These are phyloP conservation scores for Amauroascus verrucosus DNA, from an alignment of 2,329 filamentous ascomycete genomes.

Conservation along the genomic window DNA sequence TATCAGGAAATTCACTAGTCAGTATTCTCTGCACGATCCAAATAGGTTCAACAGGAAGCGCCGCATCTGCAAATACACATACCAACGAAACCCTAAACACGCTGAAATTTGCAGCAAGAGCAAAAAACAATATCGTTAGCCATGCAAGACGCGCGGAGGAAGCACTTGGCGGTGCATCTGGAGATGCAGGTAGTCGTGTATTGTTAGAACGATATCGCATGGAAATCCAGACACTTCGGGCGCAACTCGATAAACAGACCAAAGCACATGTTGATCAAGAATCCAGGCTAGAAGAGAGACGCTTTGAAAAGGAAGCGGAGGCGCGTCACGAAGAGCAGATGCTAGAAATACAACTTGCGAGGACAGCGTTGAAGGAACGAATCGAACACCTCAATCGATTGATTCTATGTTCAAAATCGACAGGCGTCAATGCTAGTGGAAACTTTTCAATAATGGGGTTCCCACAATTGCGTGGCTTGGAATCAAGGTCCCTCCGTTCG, in stretches of 20 bases:
- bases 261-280: conserved; percentile 56
- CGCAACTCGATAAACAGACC: conserved; percentile 72
- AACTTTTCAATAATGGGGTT: conserved; percentile 47
- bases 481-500: conserved; percentile 52
- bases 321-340: conserved; percentile 92
- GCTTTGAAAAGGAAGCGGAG: conserved; percentile 68
- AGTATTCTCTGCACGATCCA: conserved; percentile 97
- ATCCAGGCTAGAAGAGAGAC: conserved; percentile 38
- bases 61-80: conserved; percentile 61
- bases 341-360: conserved; percentile 93
- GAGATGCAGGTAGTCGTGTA: conserved; percentile 73
- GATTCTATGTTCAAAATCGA: conserved; percentile 90
- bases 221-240: conserved; percentile 74
- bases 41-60: conserved; percentile 64
- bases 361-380: conserved; percentile 89
- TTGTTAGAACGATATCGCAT: conserved; percentile 85
- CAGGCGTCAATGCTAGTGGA: conserved; percentile 75
- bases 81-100: conserved; percentile 88
- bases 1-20: conserved; percentile 87
- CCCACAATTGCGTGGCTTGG: conserved; percentile 24
- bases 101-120: conserved; percentile 88
- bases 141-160: conserved; percentile 94
- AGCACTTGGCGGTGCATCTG: conserved; percentile 63
- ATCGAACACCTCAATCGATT: conserved; percentile 94
- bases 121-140: conserved; percentile 96